Evolutionary conservation across 495 filamentous ascomycete genomes (phyloP).

Genomic region (Aspergillus mulundensis): DNA sequence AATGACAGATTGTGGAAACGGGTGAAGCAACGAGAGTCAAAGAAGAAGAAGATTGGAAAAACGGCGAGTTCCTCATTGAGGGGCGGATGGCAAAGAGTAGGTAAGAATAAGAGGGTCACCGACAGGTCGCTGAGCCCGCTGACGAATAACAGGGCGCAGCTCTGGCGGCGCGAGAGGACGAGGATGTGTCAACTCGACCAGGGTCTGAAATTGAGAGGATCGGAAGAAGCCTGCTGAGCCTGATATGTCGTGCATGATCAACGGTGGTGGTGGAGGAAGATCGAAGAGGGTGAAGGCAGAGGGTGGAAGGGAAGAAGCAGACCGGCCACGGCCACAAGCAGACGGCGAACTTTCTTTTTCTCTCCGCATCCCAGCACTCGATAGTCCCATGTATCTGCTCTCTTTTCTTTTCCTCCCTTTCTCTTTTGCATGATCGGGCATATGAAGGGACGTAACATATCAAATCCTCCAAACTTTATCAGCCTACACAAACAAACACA

Average conservation of each 20-base stretch:
- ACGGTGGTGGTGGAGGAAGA: slow-evolving; percentile 11
- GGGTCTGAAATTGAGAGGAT: slow-evolving; percentile 15
- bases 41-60: not conserved
- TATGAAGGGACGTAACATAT: slow-evolving; percentile 1
- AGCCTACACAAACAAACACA: slow-evolving; percentile 7
- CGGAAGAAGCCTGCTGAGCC: slow-evolving; percentile 7
- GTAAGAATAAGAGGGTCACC: slow-evolving; percentile 3
- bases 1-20: not conserved
- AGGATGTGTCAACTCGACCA: slow-evolving; percentile 21
- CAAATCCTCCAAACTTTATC: not conserved
- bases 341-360: slow-evolving; percentile 11
- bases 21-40: not conserved
- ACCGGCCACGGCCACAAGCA: not conserved
- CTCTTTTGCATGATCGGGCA: not conserved
- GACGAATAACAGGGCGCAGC: slow-evolving; percentile 20
- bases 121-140: slow-evolving; percentile 13
- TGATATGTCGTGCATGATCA: slow-evolving; percentile 28
- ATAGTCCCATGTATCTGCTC: not conserved
- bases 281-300: not conserved
- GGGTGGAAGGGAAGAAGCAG: not conserved
- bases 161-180: slow-evolving; percentile 8
- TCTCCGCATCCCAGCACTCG: slow-evolving; percentile 5
- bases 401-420: not conserved
- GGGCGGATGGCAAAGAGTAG: slow-evolving; percentile 10
- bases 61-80: slow-evolving; percentile 18